Conservation (phyloP, 2,329 filamentous ascomycete species). For the Onygenales sp. region DNA sequence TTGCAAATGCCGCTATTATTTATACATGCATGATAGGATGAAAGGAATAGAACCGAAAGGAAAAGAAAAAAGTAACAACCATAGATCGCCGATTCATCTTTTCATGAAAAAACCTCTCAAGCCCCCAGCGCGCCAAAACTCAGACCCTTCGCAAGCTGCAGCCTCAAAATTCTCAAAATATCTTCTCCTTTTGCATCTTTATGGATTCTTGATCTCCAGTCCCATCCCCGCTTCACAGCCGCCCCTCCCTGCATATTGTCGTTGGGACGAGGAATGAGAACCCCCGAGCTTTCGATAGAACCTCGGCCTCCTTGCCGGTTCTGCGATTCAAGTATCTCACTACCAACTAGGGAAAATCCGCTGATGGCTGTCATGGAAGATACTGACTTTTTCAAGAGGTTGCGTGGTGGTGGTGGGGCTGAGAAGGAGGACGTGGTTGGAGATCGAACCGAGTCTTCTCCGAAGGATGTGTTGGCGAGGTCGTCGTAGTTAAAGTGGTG, state of each 20-base stretch:
- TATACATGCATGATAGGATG: neutral
- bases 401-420: slow-evolving; percentile 46
- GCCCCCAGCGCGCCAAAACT: slow-evolving; percentile 25
- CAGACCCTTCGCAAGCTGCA: slow-evolving; percentile 66
- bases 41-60: neutral
- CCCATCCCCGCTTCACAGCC: slow-evolving; percentile 56
- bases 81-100: neutral
- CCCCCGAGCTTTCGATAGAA: slow-evolving; percentile 47
- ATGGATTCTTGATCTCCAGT: slow-evolving; percentile 54
- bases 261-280: slow-evolving; percentile 31
- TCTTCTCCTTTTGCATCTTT: slow-evolving; percentile 55
- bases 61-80: neutral
- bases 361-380: slow-evolving; percentile 46
- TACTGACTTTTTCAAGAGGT: slow-evolving; percentile 57
- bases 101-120: slow-evolving; percentile 6
- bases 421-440: slow-evolving; percentile 8
- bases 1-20: neutral
- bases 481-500: slow-evolving; percentile 52
- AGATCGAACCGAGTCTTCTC: slow-evolving; percentile 10
- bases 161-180: slow-evolving; percentile 61
- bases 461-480: slow-evolving; percentile 23
- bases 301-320: slow-evolving; percentile 16
- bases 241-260: slow-evolving; percentile 14
- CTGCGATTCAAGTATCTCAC: slow-evolving; percentile 53
- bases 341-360: slow-evolving; percentile 63